Evolutionary conservation across 768 basidiomycete species (phyloP).

Genomic region (Baorangia bicolor): DNA sequence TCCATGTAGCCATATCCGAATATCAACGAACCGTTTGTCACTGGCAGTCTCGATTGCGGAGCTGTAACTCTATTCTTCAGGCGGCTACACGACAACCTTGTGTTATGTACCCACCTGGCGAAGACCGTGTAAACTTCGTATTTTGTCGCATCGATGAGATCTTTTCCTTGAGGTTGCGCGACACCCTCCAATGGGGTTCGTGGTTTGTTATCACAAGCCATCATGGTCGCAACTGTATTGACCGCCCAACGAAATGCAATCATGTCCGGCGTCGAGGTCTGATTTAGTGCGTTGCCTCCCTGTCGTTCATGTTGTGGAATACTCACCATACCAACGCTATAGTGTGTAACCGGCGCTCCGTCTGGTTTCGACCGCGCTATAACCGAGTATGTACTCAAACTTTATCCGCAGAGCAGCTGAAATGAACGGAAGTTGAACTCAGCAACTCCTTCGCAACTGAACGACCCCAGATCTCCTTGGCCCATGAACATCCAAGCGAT

Average conservation of each 20-base stretch:
- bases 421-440: background rate
- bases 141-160: background rate
- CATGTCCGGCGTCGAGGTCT: background rate
- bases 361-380: slow-evolving; percentile 38
- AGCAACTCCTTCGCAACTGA: background rate
- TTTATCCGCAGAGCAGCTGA: background rate
- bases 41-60: background rate
- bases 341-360: slow-evolving; percentile 34
- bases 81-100: background rate
- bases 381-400: slow-evolving; percentile 30
- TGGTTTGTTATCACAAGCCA: background rate
- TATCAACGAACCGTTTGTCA: background rate
- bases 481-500: background rate
- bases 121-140: background rate
- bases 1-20: background rate
- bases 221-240: background rate
- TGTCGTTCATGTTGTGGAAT: background rate
- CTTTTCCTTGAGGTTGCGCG: background rate
- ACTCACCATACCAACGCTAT: background rate
- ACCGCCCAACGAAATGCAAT: background rate
- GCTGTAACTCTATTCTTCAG: background rate
- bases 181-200: background rate
- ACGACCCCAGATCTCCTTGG: background rate
- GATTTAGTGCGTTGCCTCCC: background rate
- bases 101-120: background rate